These are phyloP conservation scores for Ustilago hordei DNA, from an alignment of 1,284 basidiomycete species.

Conservation along the genomic window DNA sequence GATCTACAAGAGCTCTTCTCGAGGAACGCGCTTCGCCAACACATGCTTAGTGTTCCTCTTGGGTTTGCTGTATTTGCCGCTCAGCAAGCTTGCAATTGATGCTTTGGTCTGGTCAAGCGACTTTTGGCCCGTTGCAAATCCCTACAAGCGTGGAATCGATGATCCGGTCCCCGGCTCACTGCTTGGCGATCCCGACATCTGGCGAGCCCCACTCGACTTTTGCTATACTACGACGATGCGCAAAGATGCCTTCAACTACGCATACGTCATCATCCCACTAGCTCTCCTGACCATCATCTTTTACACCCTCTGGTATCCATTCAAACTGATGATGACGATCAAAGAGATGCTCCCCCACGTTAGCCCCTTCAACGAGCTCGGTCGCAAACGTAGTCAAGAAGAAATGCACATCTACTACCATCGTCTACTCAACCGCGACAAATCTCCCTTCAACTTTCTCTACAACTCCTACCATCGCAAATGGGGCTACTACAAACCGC, in stretches of 20 bases:
- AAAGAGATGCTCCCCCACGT: conserved; percentile 76
- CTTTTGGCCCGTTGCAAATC: conserved; percentile 72
- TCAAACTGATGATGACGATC: conserved; percentile 75
- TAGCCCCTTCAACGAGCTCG: conserved; percentile 79
- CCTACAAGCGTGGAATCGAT: conserved; percentile 74
- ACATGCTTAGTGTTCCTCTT: conserved; percentile 59
- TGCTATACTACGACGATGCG: conserved; percentile 78
- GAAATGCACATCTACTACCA: conserved; percentile 82
- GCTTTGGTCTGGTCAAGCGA: conserved; percentile 61
- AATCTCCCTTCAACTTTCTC: conserved; percentile 79
- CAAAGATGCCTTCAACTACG: conserved; percentile 79
- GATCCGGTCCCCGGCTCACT: conserved; percentile 66
- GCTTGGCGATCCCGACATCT: conserved; percentile 74
- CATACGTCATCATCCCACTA: conserved; percentile 76
- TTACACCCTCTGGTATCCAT: conserved; percentile 81
- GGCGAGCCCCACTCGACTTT: conserved; percentile 77
- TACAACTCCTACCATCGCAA: conserved; percentile 74
- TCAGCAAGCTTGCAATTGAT: conserved; percentile 64
- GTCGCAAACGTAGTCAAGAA: conserved; percentile 73
- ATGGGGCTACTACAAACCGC: conserved; percentile 67
- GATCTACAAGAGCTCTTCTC: conserved; percentile 52
- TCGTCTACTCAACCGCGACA: conserved; percentile 76
- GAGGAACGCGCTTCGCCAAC: conserved; percentile 58
- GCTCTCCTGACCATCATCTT: conserved; percentile 74
- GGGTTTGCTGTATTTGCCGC: conserved; percentile 59